Conservation (phyloP, 495 filamentous ascomycete species). For the Tuber calosporum region DNA sequence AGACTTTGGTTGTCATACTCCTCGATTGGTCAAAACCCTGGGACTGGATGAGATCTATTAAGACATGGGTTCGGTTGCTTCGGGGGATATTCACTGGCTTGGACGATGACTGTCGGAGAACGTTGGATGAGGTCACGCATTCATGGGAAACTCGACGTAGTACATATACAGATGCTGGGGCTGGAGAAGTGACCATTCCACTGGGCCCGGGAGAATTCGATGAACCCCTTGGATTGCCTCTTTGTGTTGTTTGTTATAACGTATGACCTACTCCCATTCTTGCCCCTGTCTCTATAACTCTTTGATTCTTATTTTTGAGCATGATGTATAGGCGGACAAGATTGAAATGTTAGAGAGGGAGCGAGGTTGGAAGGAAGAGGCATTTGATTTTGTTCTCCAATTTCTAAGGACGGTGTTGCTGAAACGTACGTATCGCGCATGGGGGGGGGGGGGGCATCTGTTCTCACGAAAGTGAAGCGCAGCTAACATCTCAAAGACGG, state of each 20-base stretch:
- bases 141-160: conserved; percentile 38
- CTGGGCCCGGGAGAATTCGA: conserved; percentile 91
- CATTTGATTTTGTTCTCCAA: conserved; percentile 86
- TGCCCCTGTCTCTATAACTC: not conserved
- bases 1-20: conserved; percentile 79
- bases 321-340: conserved; percentile 61
- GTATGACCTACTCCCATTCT: conserved; percentile 47
- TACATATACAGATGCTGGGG: conserved; percentile 41
- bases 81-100: conserved; percentile 66
- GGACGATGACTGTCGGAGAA: conserved; percentile 66
- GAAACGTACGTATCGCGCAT: conserved; percentile 56
- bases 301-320: conserved; percentile 11
- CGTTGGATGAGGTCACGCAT: conserved; percentile 74
- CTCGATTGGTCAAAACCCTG: conserved; percentile 90
- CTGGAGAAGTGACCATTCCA: conserved; percentile 62
- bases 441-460: too few species aligned
- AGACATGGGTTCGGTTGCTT: conserved; percentile 79
- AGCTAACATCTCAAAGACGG: conserved; percentile 56
- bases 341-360: conserved; percentile 82
- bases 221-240: conserved; percentile 75
- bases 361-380: conserved; percentile 83
- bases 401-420: conserved; percentile 78
- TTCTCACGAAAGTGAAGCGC: not conserved
- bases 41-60: conserved; percentile 79
- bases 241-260: conserved; percentile 91